phyloP scores from a whole-genome alignment of 768 basidiomycete species.

The Sistotremastrum suecicum region DNA sequence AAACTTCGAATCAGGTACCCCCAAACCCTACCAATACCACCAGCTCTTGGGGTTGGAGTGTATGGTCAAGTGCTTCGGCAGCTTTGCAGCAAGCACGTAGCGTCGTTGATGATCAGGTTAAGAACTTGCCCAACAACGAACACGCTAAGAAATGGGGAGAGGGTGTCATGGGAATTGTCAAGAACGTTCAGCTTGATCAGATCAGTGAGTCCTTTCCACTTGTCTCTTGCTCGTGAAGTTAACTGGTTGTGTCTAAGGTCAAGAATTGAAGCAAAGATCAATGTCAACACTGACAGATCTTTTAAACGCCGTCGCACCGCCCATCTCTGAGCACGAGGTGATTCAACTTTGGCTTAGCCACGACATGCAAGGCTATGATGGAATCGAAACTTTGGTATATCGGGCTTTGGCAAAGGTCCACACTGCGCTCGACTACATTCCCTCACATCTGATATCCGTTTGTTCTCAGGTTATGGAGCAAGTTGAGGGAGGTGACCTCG shows the following conservation, averaged over 20 bases:
- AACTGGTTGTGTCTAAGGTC: slow-evolving; percentile 33
- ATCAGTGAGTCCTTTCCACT: slow-evolving; percentile 38
- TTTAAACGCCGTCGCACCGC: slow-evolving; percentile 92
- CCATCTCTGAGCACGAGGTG: slow-evolving; percentile 96
- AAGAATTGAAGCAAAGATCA: slow-evolving; percentile 81
- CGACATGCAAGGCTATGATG: slow-evolving; percentile 94
- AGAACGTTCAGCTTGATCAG: slow-evolving; percentile 81
- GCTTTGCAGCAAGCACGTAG: slow-evolving; percentile 79
- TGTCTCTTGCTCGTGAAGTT: slow-evolving; percentile 1
- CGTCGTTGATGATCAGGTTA: slow-evolving; percentile 89
- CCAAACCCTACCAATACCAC: slow-evolving; percentile 14
- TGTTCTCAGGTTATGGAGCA: slow-evolving; percentile 72
- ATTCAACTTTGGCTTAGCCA: slow-evolving; percentile 93
- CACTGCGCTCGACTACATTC: background rate
- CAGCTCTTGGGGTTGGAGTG: slow-evolving; percentile 46
- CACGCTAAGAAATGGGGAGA: slow-evolving; percentile 84
- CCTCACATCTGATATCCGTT: background rate
- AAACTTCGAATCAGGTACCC: slow-evolving; percentile 11
- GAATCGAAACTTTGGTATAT: slow-evolving; percentile 89
- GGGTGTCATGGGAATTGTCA: slow-evolving; percentile 76
- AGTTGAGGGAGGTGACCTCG: slow-evolving; percentile 81
- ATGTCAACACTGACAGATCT: slow-evolving; percentile 83
- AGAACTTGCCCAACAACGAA: slow-evolving; percentile 72
- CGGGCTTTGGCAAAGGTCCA: slow-evolving; percentile 64
- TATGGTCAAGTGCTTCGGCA: slow-evolving; percentile 80